phyloP scores from a whole-genome alignment of 176 grass and related monocot species.

The Canna indica region DNA sequence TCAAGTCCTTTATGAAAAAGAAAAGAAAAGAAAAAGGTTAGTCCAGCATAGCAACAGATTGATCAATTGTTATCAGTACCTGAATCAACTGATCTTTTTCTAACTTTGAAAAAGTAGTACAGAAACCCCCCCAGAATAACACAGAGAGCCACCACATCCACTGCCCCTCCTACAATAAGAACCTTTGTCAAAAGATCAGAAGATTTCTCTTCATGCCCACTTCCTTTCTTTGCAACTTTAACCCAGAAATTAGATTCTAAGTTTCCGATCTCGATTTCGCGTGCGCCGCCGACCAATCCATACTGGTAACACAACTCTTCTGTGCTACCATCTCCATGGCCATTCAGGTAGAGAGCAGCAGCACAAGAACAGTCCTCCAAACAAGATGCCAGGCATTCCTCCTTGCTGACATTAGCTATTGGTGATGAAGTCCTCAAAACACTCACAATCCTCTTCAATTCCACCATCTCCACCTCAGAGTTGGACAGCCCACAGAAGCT shows the following conservation, averaged over 20 bases:
- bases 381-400: conserved; percentile 21
- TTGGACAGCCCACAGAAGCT: conserved; percentile 18
- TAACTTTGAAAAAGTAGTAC: conserved; percentile 23
- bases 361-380: conserved; percentile 26
- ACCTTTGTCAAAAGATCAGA: conserved; percentile 5
- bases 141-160: conserved; percentile 20
- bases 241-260: conserved; percentile 22
- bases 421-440: conserved; percentile 12
- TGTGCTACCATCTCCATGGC: background rate
- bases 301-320: conserved; percentile 17
- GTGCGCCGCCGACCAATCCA: conserved; percentile 22
- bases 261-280: conserved; percentile 13
- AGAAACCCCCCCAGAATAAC: conserved; percentile 18
- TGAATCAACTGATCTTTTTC: conserved; percentile 10
- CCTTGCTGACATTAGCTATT: conserved; percentile 15
- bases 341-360: conserved; percentile 16
- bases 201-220: background rate
- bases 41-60: too few relatives aligned
- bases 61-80: background rate
- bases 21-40: too few relatives aligned
- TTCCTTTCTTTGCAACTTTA: conserved; percentile 19
- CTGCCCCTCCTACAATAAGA: conserved; percentile 21
- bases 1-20: too few relatives aligned
- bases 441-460: conserved; percentile 14
- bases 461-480: conserved; percentile 24